A percentile compares a stretch with the other conserved stretches of the same genome.
phyloP scores from a whole-genome alignment of 495 filamentous ascomycete species.

The Aspergillus sparsus region DNA sequence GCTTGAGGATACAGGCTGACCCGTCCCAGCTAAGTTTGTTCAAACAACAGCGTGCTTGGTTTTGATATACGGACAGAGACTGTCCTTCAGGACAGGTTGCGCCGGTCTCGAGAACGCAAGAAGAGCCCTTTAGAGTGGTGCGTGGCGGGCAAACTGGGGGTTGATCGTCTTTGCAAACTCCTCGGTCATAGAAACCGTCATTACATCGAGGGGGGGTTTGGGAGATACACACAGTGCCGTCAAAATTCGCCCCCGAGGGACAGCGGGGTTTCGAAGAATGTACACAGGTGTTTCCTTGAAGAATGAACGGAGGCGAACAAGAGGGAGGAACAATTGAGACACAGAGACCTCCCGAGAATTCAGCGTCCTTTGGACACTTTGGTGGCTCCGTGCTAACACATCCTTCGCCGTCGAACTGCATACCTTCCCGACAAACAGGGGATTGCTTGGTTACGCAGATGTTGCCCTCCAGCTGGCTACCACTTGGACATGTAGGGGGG shows the following conservation, averaged over 20 bases:
- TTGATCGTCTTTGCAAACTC: background rate
- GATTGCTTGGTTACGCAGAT: background rate
- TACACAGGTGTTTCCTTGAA: slow-evolving; percentile 12
- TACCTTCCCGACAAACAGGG: background rate
- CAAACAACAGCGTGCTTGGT: too few relatives aligned
- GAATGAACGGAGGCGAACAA: slow-evolving; percentile 2
- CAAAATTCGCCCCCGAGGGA: background rate
- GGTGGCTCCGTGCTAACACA: slow-evolving; percentile 9
- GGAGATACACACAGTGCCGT: slow-evolving; percentile 7
- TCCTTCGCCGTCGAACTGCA: slow-evolving; percentile 10
- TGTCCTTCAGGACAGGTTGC: background rate
- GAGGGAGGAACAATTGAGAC: slow-evolving; percentile 10
- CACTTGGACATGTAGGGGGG: background rate
- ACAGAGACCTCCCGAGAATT: slow-evolving; percentile 15
- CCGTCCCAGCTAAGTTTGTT: too few relatives aligned
- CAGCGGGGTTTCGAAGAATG: slow-evolving; percentile 3
- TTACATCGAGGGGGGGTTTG: slow-evolving; percentile 5
- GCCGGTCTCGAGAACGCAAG: background rate
- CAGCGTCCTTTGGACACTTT: background rate
- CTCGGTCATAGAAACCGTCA: slow-evolving; percentile 6
- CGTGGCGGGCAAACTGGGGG: background rate
- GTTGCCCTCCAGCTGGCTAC: background rate
- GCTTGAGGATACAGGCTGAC: too few relatives aligned
- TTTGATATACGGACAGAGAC: too few relatives aligned
- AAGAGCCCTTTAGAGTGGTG: background rate